These are phyloP conservation scores for Rutstroemia sydowiana DNA, from an alignment of 2,329 filamentous ascomycete genomes.

Conservation along the genomic window DNA sequence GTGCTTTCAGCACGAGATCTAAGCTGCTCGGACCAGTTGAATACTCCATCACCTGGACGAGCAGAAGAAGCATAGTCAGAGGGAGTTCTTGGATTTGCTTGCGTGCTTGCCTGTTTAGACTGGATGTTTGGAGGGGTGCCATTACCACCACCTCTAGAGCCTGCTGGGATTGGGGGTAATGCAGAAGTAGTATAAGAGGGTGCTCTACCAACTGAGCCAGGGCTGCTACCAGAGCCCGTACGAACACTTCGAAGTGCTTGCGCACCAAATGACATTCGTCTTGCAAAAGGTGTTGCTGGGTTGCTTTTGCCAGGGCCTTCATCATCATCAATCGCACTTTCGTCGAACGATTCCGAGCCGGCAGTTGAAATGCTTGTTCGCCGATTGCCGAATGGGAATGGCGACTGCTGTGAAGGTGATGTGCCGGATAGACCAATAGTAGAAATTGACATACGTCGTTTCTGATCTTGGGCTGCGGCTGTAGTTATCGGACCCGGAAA, in stretches of 20 bases:
- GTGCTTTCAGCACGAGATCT: slow-evolving; percentile 83
- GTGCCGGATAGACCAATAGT: slow-evolving; percentile 67
- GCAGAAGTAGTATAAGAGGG: slow-evolving; percentile 25
- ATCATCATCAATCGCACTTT: slow-evolving; percentile 65
- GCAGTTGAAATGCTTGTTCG: slow-evolving; percentile 65
- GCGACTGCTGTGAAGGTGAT: slow-evolving; percentile 51
- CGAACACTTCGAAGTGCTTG: slow-evolving; percentile 45
- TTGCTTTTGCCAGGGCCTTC: slow-evolving; percentile 45
- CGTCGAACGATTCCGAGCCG: slow-evolving; percentile 57
- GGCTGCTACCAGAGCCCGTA: slow-evolving; percentile 30
- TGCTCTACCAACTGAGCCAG: slow-evolving; percentile 27
- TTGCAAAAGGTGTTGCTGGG: slow-evolving; percentile 67
- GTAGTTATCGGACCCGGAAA: slow-evolving; percentile 43
- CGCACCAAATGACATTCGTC: slow-evolving; percentile 85
- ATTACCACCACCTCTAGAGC: slow-evolving; percentile 19
- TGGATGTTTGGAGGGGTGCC: slow-evolving; percentile 22
- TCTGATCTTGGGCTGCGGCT: slow-evolving; percentile 42
- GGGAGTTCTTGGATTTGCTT: slow-evolving; percentile 49
- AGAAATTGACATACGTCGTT: slow-evolving; percentile 65
- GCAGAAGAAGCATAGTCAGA: slow-evolving; percentile 57
- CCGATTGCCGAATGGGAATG: slow-evolving; percentile 46
- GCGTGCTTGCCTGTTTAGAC: slow-evolving; percentile 47
- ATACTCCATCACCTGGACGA: slow-evolving; percentile 76
- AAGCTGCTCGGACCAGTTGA: slow-evolving; percentile 96
- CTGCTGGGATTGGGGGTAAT: slow-evolving; percentile 25